Evolutionary conservation across 257 asterid genomes (phyloP).

Genomic region (Sherardia arvensis): DNA sequence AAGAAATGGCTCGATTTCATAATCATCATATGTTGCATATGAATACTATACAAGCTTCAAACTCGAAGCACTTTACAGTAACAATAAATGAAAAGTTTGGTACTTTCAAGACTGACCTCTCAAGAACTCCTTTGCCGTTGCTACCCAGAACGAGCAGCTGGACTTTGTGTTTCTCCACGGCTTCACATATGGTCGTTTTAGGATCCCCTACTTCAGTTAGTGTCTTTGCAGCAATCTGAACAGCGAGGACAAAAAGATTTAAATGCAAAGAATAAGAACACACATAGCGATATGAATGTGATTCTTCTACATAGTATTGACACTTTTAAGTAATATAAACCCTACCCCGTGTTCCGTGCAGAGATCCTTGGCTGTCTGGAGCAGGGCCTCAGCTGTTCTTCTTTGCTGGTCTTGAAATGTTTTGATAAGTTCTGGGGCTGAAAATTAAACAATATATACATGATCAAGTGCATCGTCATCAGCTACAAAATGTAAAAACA

Average conservation of each 20-base stretch:
- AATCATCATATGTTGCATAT: neutral
- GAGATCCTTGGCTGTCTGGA: slow-evolving; percentile 39
- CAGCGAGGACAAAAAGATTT: neutral
- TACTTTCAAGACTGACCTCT: slow-evolving; percentile 26
- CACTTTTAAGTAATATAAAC: too few species aligned
- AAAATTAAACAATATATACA: neutral
- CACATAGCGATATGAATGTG: too few species aligned
- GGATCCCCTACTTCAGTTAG: slow-evolving; percentile 48
- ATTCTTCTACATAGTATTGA: too few species aligned
- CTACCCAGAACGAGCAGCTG: slow-evolving; percentile 43
- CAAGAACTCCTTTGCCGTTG: slow-evolving; percentile 32
- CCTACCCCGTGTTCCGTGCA: slow-evolving; percentile 40
- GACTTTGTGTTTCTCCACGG: slow-evolving; percentile 31
- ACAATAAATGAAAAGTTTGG: neutral
- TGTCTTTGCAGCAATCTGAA: slow-evolving; percentile 39
- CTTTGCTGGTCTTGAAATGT: slow-evolving; percentile 31
- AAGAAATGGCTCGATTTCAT: neutral
- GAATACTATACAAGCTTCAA: neutral
- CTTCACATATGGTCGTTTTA: slow-evolving; percentile 39
- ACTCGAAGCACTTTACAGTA: neutral
- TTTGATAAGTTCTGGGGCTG: slow-evolving; percentile 34
- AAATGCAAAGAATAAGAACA: neutral
- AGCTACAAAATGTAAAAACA: neutral
- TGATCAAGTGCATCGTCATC: too few species aligned
- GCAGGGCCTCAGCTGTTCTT: slow-evolving; percentile 27